These are phyloP conservation scores for Diaporthe vexans DNA, from an alignment of 2,329 filamentous ascomycete genomes.

Conservation along the genomic window DNA sequence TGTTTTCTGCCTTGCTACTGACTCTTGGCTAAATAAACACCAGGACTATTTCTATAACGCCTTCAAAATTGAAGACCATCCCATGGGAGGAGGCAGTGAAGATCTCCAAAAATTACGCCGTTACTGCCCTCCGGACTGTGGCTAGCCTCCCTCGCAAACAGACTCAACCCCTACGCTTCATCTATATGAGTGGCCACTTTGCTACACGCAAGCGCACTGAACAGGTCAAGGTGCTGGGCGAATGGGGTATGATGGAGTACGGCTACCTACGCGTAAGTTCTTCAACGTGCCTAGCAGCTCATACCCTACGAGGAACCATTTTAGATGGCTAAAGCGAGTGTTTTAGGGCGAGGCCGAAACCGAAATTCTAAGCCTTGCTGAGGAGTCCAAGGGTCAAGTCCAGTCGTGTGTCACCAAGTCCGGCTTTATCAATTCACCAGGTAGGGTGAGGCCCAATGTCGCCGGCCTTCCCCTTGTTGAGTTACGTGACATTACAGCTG, in stretches of 20 bases:
- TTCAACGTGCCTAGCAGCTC: too few relatives aligned
- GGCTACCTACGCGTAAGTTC: slow-evolving; percentile 31
- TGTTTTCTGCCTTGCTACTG: background rate
- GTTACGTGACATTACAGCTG: too few relatives aligned
- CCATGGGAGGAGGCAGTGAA: slow-evolving; percentile 36
- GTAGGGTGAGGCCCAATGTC: too few relatives aligned
- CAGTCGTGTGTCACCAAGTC: slow-evolving; percentile 58
- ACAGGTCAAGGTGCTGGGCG: slow-evolving; percentile 30
- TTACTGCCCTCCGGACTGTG: slow-evolving; percentile 22
- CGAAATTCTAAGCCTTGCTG: slow-evolving; percentile 57
- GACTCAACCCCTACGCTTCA: slow-evolving; percentile 50
- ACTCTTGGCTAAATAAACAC: too few relatives aligned
- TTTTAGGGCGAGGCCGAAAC: slow-evolving; percentile 62
- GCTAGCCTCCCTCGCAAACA: slow-evolving; percentile 11
- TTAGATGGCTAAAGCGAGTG: background rate
- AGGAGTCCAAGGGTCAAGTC: slow-evolving; percentile 53
- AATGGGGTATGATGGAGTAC: slow-evolving; percentile 29
- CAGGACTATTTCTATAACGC: slow-evolving; percentile 50
- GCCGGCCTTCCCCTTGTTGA: too few relatives aligned
- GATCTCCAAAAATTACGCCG: slow-evolving; percentile 28
- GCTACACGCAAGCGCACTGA: slow-evolving; percentile 30
- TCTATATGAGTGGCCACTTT: slow-evolving; percentile 44
- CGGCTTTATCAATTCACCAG: slow-evolving; percentile 50
- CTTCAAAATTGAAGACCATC: slow-evolving; percentile 41
- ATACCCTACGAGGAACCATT: rapidly evolving